Evolutionary conservation across 2,329 filamentous ascomycete genomes (phyloP), one percentile per base, ranked within the genome.

Genomic region (Fusarium sp.): DNA sequence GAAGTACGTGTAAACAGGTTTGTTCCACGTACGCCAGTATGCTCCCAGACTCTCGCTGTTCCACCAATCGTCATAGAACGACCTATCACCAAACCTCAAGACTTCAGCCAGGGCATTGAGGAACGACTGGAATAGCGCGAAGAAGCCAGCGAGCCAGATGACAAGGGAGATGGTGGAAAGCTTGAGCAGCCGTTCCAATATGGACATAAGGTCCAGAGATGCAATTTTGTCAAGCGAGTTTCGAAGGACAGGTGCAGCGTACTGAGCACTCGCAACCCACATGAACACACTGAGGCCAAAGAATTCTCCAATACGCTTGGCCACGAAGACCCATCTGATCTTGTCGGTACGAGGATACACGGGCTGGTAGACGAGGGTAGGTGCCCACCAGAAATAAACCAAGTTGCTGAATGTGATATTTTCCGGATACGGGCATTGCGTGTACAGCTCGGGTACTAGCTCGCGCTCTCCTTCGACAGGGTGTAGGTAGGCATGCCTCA

Each of bases 31-130:
- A 22, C 94, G 89, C 95, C 95, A 97, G 82, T 99, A 99, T 6
- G 86, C 87, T 33, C 94, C 92, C 8, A 98, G 84, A 69, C 90
- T 94, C 55, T 90, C 89, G 68, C 90, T 93, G 76, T 99, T 99
- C 96, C 96, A 99, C 96, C 96, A 99, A 75, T 97, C 94, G 37
- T 92, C 91, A 78, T 99, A 99, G 78, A 99, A 99, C 52, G 94
- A 92, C 30, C 96, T 88, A 77, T 99, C 96, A 19, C 91, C 96
- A 74, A 99, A 99, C 43, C 87, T 86, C 83, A 93, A 91, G 14
- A 98, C 82, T 78, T 99, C 96, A 5, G 95, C 95, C 20, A 98
- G 83, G 0, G 93, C 93, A 75, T 99, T 99, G 49, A 99, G 83
- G 64, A 92, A 90, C 2, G 92, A 95, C 76, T 99, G 96, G 82